Base-by-base conservation (phyloP, 331 rosid species). In the Quercus lobata region DNA sequence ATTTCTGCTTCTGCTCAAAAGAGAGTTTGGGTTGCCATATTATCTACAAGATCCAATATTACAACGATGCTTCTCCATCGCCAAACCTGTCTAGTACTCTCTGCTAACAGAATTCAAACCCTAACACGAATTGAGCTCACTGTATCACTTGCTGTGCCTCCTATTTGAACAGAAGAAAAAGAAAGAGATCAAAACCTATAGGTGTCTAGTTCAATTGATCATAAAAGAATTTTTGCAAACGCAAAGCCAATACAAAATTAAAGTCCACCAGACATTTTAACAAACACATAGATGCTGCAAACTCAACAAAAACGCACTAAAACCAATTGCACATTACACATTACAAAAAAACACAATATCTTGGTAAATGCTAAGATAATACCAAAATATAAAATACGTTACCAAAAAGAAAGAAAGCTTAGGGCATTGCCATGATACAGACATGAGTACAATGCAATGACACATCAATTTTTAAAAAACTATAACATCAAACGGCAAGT, bases 1-100 rank as follows among this genome's bases (percentile, higher is more conserved):
- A 80, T 78, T 69, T 75, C 73, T 78, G 84, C 87, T 81, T 80
- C 81, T 88, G 83, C 84, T 81, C 88, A 79, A 56, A 81, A 79
- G 74, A 83, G 77, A 77, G 80, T 61, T 73, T 78, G 83, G 44
- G 83, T 56, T 69, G 79, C 62, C 78, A 76, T 21, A 69, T 66
- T 57, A 56, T 74, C 75, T 25, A 34, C 71, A 78, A 76, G 52
- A 78, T 83, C 82, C 78, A 78, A 84, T 77, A 22, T 62, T 22
- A 53, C 77, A 32, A 69, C 83, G 72, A 53, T 69, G 80, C 79
- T 86, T 81, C 86, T 82, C 74, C 78, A 69, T 68, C 46, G 80
- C 73, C 90, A 83, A 88, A 76, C 84, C 80, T 78, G 34, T 80
- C 85, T 35, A 35, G 44, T 35, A 35, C 44, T 35, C 44, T 35